Evolutionary conservation across 2,329 filamentous ascomycete species (phyloP), one percentile per base, ranked within the genome.

Genomic region (Botrytis byssoidea): DNA sequence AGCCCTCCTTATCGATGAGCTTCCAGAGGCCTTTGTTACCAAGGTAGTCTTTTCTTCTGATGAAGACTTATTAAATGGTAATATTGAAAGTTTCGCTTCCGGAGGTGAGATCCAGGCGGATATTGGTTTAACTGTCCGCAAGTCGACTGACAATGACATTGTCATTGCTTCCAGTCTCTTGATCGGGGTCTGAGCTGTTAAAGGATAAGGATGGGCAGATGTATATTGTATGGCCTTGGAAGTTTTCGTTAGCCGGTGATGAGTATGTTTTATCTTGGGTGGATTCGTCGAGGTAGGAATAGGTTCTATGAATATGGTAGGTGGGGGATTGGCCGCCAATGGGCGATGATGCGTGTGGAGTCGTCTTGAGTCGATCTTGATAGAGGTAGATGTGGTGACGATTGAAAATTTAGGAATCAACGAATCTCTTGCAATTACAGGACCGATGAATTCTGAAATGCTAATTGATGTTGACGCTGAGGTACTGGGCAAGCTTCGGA

Each of bases 281-380:
- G 7, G 25, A 22, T n/a, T 67, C 35, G 65, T 68, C 16, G 32
- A 68, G 35, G 35, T 7, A 42, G 25, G 18, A 10, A 42, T 7
- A 42, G 66, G 25, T 40, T 55, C 35, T n/a, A 68, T 68, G 18
- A 57, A 57, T 29, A 68, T 68, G 16, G 66, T 68, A 29, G 66
- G 35, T 42, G 48, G 48, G 29, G 48, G 35, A 7, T 29, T 57
- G 16, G 48, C n/a, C 16, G 35, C 25, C n/a, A 57, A 68, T 32
- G 48, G 16, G 42, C 48, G 66, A 57, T 68, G 35, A 29, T 68
- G 66, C 22, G 35, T 57, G 55, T 68, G 48, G 5, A 18, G n/a
- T n/a, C 14, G 29, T 29, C 66, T 68, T 29, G 35, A 10, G 40
- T 68, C 25, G 1, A n/a, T 35, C 12, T 67, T 48, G 12, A 22